phyloP scores from a whole-genome alignment of 176 grass and related monocot species.

The Lolium perenne region DNA sequence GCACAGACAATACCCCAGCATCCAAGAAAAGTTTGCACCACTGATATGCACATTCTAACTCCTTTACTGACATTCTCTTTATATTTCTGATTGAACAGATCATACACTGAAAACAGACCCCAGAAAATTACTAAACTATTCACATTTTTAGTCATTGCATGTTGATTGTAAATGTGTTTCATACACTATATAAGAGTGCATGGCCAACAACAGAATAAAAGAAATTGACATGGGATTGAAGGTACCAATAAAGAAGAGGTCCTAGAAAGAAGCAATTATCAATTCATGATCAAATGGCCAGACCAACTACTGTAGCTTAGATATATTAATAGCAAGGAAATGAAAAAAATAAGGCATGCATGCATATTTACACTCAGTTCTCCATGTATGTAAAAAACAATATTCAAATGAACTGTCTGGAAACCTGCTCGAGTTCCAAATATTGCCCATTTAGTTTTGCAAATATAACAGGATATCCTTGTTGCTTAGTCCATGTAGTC shows the following conservation, averaged over 20 bases:
- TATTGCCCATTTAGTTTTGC: slow-evolving; percentile 60
- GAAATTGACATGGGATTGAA: neutral
- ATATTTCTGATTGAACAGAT: slow-evolving; percentile 26
- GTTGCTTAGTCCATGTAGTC: slow-evolving; percentile 87
- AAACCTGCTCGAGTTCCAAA: slow-evolving; percentile 85
- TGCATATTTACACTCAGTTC: neutral
- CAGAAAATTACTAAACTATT: neutral
- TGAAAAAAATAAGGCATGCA: neutral
- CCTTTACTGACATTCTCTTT: slow-evolving; percentile 8
- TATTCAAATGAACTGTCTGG: neutral
- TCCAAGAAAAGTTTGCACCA: neutral
- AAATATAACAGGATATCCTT: slow-evolving; percentile 88
- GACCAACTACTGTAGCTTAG: neutral
- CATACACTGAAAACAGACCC: slow-evolving; percentile 16
- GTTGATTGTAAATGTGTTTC: neutral
- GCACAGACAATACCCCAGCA: neutral
- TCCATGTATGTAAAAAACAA: slow-evolving; percentile 17
- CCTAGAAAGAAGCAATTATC: slow-evolving; percentile 5
- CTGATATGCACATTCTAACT: slow-evolving; percentile 5
- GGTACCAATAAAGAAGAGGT: neutral
- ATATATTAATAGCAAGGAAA: slow-evolving; percentile 16
- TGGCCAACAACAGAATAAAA: neutral
- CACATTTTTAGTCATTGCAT: slow-evolving; percentile 17
- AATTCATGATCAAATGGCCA: neutral
- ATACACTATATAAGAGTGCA: neutral